Percentiles rank a stretch among this genome's conserved stretches.
These are phyloP conservation scores for Exophiala sp. DNA, from an alignment of 2,329 filamentous ascomycete genomes.

Conservation along the genomic window DNA sequence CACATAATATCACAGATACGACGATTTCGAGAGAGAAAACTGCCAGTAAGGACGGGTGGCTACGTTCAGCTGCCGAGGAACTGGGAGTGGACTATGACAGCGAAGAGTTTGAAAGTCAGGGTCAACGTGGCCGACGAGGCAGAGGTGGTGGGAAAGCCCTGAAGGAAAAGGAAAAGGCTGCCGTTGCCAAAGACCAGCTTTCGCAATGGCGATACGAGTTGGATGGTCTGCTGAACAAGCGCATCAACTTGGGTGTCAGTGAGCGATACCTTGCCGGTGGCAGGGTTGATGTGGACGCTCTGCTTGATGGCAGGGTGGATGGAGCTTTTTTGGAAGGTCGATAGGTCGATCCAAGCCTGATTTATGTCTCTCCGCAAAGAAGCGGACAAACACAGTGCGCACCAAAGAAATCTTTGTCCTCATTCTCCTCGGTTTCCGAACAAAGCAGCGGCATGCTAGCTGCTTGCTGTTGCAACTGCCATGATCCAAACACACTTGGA, in stretches of 20 bases:
- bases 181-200: conserved; percentile 66
- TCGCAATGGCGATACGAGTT: conserved; percentile 68
- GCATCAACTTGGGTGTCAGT: conserved; percentile 83
- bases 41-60: conserved; percentile 77
- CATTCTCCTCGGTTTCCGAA: no score
- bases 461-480: no score
- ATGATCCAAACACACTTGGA: no score
- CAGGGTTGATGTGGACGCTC: conserved; percentile 72
- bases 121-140: conserved; percentile 58
- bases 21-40: conserved; percentile 83
- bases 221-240: conserved; percentile 63
- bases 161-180: conserved; percentile 65
- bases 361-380: background rate
- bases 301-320: conserved; percentile 56
- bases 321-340: conserved; percentile 18
- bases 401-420: no score
- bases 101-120: conserved; percentile 70
- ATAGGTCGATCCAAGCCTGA: conserved; percentile 1
- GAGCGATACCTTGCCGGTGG: conserved; percentile 82
- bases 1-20: conserved; percentile 84
- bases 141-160: conserved; percentile 72
- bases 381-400: no score
- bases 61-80: conserved; percentile 81
- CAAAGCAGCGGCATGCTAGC: no score
- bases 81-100: conserved; percentile 91